Percentiles rank a stretch among this genome's conserved stretches.
Conservation (phyloP, 257 asterid species). For the Primulina eburnea region DNA sequence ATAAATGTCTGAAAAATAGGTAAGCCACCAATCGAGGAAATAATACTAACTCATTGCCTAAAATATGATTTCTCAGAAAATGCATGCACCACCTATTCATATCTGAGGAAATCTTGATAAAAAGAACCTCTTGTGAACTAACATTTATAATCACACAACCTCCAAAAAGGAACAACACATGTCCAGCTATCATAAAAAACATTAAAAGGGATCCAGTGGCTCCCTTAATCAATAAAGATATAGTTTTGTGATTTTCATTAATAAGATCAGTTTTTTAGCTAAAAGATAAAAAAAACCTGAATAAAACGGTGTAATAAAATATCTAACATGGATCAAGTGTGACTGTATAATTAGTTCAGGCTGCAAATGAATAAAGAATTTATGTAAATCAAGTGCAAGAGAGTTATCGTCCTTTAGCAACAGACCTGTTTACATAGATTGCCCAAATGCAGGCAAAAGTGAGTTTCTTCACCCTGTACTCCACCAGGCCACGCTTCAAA, state of each 20-base stretch:
- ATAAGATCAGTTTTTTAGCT: conserved; percentile 6
- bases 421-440: conserved; percentile 75
- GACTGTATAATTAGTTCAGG: conserved; percentile 16
- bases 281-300: background rate
- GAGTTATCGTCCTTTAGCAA: conserved; percentile 12
- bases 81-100: background rate
- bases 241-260: conserved; percentile 16
- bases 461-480: conserved; percentile 71
- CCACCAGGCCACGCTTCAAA: conserved; percentile 58
- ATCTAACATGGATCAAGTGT: background rate
- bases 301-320: conserved; percentile 2
- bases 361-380: conserved; percentile 4
- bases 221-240: background rate
- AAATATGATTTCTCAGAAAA: background rate
- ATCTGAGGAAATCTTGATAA: background rate
- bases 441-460: conserved; percentile 68
- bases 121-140: background rate
- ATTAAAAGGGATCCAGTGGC: background rate
- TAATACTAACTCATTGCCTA: background rate
- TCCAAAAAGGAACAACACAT: background rate
- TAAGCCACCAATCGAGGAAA: background rate
- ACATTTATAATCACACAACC: background rate
- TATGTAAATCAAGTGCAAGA: conserved; percentile 9
- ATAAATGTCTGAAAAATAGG: background rate
- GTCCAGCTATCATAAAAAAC: background rate